Percentiles rank a stretch among this genome's conserved stretches.
These are phyloP conservation scores for Blastobotrys illinoisensis DNA, from an alignment of 1,139 yeast genomes.

Conservation along the genomic window DNA sequence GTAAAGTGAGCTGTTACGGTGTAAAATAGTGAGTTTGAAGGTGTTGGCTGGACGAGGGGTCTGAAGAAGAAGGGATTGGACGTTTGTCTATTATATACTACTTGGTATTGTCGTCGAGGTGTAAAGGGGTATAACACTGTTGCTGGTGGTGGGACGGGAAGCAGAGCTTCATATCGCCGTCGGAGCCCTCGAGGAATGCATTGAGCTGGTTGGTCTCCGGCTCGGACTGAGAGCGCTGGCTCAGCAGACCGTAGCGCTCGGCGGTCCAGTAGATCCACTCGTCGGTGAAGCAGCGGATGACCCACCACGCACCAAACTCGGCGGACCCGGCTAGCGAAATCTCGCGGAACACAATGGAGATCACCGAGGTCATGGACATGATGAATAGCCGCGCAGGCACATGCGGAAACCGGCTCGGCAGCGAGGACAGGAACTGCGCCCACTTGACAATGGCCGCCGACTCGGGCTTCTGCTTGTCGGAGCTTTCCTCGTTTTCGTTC, in stretches of 20 bases:
- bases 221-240: not conserved
- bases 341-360: constrained; percentile 62
- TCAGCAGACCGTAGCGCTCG: constrained; percentile 60
- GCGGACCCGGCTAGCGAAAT: constrained; percentile 55
- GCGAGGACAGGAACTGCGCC: constrained; percentile 38
- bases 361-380: constrained; percentile 48
- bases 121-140: not conserved
- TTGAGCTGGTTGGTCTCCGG: not conserved
- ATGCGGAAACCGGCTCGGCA: constrained; percentile 45
- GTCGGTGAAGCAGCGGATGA: constrained; percentile 69
- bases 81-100: not conserved
- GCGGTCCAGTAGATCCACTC: constrained; percentile 68
- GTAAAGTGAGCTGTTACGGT: no score
- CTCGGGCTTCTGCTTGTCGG: not conserved
- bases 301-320: constrained; percentile 76
- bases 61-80: no score
- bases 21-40: no score
- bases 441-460: constrained; percentile 23
- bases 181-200: constrained; percentile 3
- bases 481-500: not conserved
- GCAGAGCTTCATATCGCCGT: constrained; percentile 4
- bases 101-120: not conserved
- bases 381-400: constrained; percentile 54
- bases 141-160: constrained; percentile 5
- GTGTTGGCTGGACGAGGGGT: no score